These are phyloP conservation scores for Colletotrichum liaoningense DNA, from an alignment of 2,329 filamentous ascomycete species.

Conservation along the genomic window DNA sequence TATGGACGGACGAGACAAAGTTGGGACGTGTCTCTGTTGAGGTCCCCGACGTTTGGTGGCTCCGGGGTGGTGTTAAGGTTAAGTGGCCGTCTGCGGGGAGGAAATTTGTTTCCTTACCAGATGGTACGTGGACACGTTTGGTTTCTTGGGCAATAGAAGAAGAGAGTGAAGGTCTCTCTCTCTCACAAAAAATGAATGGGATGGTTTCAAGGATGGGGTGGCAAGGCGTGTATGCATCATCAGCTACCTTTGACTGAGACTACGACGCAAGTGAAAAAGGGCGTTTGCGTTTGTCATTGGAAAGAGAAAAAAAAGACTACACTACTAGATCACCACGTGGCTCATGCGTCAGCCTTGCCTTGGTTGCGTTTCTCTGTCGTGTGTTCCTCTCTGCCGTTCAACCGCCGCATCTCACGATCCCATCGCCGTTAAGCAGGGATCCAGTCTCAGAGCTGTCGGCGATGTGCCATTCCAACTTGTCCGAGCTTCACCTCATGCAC, in stretches of 20 bases:
- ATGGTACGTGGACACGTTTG: background rate
- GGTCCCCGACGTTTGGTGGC: background rate
- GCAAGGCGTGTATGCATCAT: slow-evolving; percentile 35
- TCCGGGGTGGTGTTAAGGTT: slow-evolving; percentile 13
- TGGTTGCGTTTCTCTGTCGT: no score
- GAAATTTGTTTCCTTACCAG: background rate
- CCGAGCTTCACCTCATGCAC: background rate
- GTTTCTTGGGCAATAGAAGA: slow-evolving; percentile 5
- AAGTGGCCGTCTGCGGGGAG: slow-evolving; percentile 28
- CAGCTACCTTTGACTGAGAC: slow-evolving; percentile 28
- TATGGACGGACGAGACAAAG: background rate
- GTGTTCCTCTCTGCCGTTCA: background rate
- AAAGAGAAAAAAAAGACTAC: background rate
- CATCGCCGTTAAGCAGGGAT: background rate
- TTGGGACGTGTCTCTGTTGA: background rate
- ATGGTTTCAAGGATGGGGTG: slow-evolving; percentile 28
- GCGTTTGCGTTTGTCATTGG: slow-evolving; percentile 16
- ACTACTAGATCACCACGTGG: slow-evolving; percentile 11
- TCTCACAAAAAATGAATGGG: slow-evolving; percentile 15
- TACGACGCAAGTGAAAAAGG: slow-evolving; percentile 1
- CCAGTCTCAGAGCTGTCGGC: background rate
- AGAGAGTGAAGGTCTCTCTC: slow-evolving; percentile 6
- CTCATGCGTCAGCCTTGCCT: slow-evolving; percentile 1
- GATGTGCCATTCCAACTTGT: background rate
- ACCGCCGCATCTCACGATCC: background rate